Evolutionary conservation across 345 rosid species (phyloP), one percentile per base, ranked within the genome.

Genomic region (Salix purpurea): DNA sequence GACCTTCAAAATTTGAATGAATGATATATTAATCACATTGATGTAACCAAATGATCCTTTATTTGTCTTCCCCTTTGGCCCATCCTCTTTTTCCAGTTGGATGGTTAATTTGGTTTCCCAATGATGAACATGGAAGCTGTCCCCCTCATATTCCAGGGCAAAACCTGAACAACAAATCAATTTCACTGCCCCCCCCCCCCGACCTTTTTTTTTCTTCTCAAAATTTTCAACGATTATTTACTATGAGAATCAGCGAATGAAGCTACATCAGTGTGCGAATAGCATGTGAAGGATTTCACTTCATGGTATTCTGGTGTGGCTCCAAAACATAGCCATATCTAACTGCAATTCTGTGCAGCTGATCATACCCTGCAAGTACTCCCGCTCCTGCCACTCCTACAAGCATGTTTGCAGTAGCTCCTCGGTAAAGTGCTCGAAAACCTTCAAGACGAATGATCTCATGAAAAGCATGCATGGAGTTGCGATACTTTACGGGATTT

Each of bases 361-460:
- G 91, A 90, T 94, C 98, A 75, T 92, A 92, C 39, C 98, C 95
- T 14, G 98, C 92, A 74, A 94, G 95, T 69, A 89, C 98, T 64
- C 97, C 97, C 23, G 97, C 99, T 65, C 98, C 99, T 13, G 98
- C 98, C 72, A 92, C 82, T 56, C 98, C 97, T n/a, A 89, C 87
- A 78, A 96, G 97, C 94, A 96, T 94, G 75, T 94, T 96, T 14
- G 99, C 98, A 42, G 95, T 80, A 70, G 89, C 97, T 68, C 95
- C 99, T 77, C 91, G 88, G 64, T 78, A 96, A 14, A 96, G 82
- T 7, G 93, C 92, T 69, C 74, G 72, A 76, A 86, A 83, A 16
- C 99, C 99, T 82, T 96, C 99, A 0, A 74, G 80, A 28, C 73
- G 87, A 70, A 87, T 52, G 34, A 96, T 94, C 88, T 94, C 97